Base-by-base conservation (phyloP, 2,329 filamentous ascomycete species). In the Aotearoamyces nothofagi region DNA sequence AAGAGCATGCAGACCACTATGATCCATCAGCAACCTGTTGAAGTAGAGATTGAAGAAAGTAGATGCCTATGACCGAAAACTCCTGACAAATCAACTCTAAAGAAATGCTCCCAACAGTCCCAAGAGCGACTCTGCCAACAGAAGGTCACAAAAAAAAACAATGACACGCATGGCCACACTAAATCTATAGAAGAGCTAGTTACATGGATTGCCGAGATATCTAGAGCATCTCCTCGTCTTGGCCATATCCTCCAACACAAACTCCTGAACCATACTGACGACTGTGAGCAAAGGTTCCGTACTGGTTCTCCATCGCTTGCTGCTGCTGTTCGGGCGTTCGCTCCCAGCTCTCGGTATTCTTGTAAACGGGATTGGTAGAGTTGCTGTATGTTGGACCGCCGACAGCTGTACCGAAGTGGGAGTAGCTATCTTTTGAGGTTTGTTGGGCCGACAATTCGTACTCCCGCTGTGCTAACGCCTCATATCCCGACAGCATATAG, bases 401-500 rank as follows among this genome's bases (percentile, higher is more conserved):
- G 5, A 56, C 43, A 3, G 55, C 46, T 5, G 51, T 50, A 12
- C 60, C 57, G 32, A 58, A 60, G 34, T 58, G 57, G 24, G 49
- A 55, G 39, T 62, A 63, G 22, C 54, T 47, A 26, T 58, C 53
- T 37, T 55, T 58, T 3, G 31, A 11, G 13, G 43, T 33, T 12
- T 45, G 47, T 13, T 50, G 45, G 3, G 53, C 55, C 3, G 61
- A 62, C 31, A 61, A 55, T 41, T 77, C 65, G 36, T 75, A 70
- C 44, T 80, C 74, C 30, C 69, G 61, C 33, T 62, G 60, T 33
- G 76, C 70, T 33, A 79, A 55, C 45, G 69, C 61, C 43, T 82
- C 78, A 47, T 92, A 93, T 9, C 84, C 84, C 5, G 71, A 76
- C 26, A 69, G 52, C 68, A 93, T 92, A 53, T 93, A 93, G 1